phyloP scores from a whole-genome alignment of 2,329 filamentous ascomycete species.

The Calonectria ilicicola region DNA sequence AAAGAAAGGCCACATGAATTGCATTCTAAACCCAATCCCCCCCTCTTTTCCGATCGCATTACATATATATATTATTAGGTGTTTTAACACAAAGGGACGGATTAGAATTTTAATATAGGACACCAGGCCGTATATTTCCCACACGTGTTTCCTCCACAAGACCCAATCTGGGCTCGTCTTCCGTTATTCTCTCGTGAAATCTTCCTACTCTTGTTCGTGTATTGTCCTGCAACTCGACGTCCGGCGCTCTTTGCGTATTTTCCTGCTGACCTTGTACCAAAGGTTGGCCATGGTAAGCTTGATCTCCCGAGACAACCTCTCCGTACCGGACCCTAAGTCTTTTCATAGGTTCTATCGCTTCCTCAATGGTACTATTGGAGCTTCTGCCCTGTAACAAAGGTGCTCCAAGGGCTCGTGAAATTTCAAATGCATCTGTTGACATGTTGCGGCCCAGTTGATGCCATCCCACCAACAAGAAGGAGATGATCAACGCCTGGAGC shows the following conservation, averaged over 20 bases:
- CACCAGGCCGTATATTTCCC: not conserved
- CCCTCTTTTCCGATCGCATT: too few relatives aligned
- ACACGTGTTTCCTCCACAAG: not conserved
- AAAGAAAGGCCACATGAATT: too few relatives aligned
- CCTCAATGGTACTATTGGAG: not conserved
- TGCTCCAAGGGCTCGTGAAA: constrained; percentile 1
- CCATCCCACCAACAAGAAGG: not conserved
- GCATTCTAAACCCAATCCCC: too few relatives aligned
- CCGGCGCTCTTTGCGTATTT: not conserved
- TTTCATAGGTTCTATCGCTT: not conserved
- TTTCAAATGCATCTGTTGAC: constrained; percentile 6
- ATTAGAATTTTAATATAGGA: not conserved
- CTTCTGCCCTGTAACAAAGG: not conserved
- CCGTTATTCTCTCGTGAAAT: not conserved
- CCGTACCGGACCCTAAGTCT: not conserved
- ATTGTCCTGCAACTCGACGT: not conserved
- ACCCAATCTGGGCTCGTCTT: not conserved
- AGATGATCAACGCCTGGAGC: not conserved
- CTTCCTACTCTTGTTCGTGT: not conserved
- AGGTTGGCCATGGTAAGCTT: not conserved
- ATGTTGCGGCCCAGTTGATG: not conserved
- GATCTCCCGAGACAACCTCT: not conserved
- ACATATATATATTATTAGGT: too few relatives aligned
- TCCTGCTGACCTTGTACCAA: not conserved
- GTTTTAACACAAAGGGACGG: not conserved